Evolutionary conservation across 2,329 filamentous ascomycete species (phyloP).

Genomic region (Neonectria magnoliae): DNA sequence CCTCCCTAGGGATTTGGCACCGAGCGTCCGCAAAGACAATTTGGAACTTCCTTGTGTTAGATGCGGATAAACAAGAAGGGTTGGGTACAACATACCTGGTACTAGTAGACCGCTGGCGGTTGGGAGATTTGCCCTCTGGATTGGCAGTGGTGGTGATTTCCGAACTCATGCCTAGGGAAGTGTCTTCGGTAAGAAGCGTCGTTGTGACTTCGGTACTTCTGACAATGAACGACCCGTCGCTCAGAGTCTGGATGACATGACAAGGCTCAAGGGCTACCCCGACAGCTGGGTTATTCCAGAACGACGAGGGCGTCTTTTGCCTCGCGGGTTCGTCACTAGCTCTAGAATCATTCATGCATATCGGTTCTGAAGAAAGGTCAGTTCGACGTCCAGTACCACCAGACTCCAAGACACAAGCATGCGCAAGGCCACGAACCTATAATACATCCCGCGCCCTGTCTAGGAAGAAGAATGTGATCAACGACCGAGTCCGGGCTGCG

Average conservation of each 20-base stretch:
- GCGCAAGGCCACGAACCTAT: background rate
- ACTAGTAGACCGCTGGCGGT: background rate
- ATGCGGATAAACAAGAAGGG: background rate
- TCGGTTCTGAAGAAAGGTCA: background rate
- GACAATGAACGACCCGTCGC: background rate
- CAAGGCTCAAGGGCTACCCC: background rate
- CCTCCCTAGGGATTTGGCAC: background rate
- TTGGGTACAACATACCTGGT: background rate
- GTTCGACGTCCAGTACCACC: background rate
- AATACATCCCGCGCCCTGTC: background rate
- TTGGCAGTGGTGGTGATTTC: background rate
- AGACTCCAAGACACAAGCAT: background rate
- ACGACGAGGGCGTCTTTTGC: background rate
- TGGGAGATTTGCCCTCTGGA: background rate
- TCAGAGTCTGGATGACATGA: background rate
- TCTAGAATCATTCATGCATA: background rate
- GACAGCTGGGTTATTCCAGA: background rate
- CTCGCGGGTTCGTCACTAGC: background rate
- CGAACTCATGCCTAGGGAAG: background rate
- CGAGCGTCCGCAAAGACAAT: background rate
- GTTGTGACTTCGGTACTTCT: background rate
- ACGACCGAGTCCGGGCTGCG: background rate
- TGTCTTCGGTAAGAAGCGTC: background rate
- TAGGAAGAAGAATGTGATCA: background rate
- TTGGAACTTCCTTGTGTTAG: background rate